These are phyloP conservation scores for Crucibulum parvulum DNA, from an alignment of 1,284 basidiomycete species.

Conservation along the genomic window DNA sequence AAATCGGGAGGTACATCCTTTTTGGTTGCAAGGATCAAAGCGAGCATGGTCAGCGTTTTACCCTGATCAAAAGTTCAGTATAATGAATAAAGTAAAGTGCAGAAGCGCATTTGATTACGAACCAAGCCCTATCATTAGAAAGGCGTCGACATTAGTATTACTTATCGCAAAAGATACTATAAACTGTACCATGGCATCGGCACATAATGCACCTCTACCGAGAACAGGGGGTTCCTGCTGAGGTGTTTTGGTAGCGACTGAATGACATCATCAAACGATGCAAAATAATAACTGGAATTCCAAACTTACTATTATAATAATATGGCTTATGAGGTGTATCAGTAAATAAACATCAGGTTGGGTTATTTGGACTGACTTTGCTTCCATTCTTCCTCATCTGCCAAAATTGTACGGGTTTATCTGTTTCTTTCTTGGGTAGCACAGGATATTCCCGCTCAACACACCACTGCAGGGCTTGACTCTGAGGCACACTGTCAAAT, in stretches of 20 bases:
- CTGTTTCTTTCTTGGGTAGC: constrained; percentile 68
- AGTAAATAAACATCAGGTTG: constrained; percentile 3
- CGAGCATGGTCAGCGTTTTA: constrained; percentile 85
- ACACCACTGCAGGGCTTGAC: constrained; percentile 83
- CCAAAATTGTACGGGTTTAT: constrained; percentile 90
- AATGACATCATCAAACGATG: constrained; percentile 1
- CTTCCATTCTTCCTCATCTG: constrained; percentile 60
- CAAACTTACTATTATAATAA: constrained; percentile 69
- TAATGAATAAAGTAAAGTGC: neutral
- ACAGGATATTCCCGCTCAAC: constrained; percentile 77
- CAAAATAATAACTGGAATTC: neutral
- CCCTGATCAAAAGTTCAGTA: constrained; percentile 52
- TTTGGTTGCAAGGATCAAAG: constrained; percentile 80
- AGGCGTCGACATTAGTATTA: too few relatives aligned
- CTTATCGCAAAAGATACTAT: neutral
- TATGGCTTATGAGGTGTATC: constrained; percentile 45
- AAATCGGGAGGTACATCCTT: constrained; percentile 61
- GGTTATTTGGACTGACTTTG: constrained; percentile 48
- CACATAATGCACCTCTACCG: constrained; percentile 85
- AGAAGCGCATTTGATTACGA: constrained; percentile 6
- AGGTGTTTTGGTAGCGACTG: constrained; percentile 83
- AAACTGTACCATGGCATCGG: constrained; percentile 85
- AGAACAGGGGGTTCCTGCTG: constrained; percentile 70
- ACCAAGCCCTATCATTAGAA: constrained; percentile 44
- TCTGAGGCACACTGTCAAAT: constrained; percentile 45